These are phyloP conservation scores for Citrus trifoliata DNA, from an alignment of 345 rosid species.

Conservation along the genomic window DNA sequence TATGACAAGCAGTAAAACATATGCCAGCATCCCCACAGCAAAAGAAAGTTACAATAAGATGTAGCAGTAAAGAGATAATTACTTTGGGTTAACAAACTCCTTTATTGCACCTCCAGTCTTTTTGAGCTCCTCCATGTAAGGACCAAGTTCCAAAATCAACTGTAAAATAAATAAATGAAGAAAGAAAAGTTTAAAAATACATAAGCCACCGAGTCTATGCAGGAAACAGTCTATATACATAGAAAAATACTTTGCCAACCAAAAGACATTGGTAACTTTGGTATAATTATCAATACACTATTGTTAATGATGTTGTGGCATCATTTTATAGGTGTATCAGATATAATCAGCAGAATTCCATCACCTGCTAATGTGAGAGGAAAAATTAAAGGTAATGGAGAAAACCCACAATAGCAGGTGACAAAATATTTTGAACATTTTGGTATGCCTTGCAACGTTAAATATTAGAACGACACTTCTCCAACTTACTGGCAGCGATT, in stretches of 20 bases:
- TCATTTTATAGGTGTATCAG: not conserved
- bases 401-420: not conserved
- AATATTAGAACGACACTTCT: not conserved
- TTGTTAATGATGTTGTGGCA: not conserved
- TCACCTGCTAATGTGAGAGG: not conserved
- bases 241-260: not conserved
- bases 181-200: not conserved
- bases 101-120: slow-evolving; percentile 91
- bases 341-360: not conserved
- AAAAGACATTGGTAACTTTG: not conserved
- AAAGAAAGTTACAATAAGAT: slow-evolving; percentile 4
- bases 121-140: slow-evolving; percentile 80
- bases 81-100: slow-evolving; percentile 99
- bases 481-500: not conserved
- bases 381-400: not conserved
- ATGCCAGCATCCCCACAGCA: not conserved
- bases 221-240: slow-evolving; percentile 6
- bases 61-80: slow-evolving; percentile 24
- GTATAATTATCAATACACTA: not conserved
- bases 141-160: slow-evolving; percentile 83
- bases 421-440: not conserved
- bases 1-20: not conserved
- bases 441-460: not conserved
- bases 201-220: not conserved
- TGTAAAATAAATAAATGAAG: slow-evolving; percentile 25